Base-by-base conservation (phyloP, 768 basidiomycete species). In the Mycena polygramma region DNA sequence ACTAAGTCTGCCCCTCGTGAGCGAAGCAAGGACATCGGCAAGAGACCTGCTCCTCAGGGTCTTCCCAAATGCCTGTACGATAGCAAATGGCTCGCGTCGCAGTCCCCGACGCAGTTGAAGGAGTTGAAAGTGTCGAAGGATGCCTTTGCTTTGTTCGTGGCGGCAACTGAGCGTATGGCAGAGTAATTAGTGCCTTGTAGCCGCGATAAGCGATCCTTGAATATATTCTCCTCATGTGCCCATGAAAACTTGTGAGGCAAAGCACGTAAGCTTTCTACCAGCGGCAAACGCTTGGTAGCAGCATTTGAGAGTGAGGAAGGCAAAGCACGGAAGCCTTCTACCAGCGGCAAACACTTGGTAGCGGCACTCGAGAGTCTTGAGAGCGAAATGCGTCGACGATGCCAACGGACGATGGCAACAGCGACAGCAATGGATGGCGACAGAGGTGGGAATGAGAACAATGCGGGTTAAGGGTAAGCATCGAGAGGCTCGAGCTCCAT, bases 11-110 rank as follows among this genome's bases (percentile, higher is more conserved):
- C 35, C 19, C 19, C 57, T 7, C 5, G 7, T 19, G 43, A 20
- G 57, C 43, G 30, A 7, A 30, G 11, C 20, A 26, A 22, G 2
- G 46, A 37, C 2, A 4, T 11, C 26, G 57, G 66, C 26, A 26
- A 7, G 22, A 24, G 37, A 37, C n/a, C 3, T 37, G 57, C 57
- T 58, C 66, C 66, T 20, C 48, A 17, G 2, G 66, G 66, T 10
- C 66, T 68, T 30, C 66, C 58, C 43, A 36, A 36, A 11, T 46
- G 58, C 52, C 8, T 68, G 14, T 68, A 68, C 30, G 54, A 22
- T 52, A 7, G n/a, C 36, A 59, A 60, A 2, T 68, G 66, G 66
- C 66, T 68, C 37, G 6, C 14, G 20, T 24, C 20, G 35, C 24
- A 59, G 41, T 6, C 5, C 2, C 7, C 24, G 10, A 2, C 26